Percentiles rank a stretch among this genome's conserved stretches.
Conservation (phyloP, 352 stramenopile species). For the Saprolegnia parasitica region DNA sequence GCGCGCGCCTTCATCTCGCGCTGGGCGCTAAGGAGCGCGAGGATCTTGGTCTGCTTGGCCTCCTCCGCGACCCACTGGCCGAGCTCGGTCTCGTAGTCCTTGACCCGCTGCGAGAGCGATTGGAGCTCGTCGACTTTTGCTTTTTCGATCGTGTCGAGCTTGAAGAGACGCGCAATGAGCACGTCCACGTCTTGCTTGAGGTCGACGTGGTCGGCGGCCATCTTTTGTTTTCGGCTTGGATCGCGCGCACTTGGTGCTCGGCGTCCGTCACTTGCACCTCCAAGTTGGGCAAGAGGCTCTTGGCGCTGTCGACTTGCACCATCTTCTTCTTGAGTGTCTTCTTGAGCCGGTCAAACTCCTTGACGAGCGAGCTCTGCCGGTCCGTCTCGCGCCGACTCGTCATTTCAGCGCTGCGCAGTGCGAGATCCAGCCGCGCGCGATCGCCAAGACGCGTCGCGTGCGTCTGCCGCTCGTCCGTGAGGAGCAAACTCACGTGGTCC, state of each 20-base stretch:
- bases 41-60: constrained; percentile 83
- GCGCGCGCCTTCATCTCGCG: constrained; percentile 89
- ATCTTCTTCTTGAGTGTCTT: constrained; percentile 88
- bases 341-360: constrained; percentile 83
- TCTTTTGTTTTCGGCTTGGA: constrained; percentile 68
- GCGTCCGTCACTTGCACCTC: constrained; percentile 75
- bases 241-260: constrained; percentile 52
- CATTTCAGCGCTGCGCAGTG: constrained; percentile 47
- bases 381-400: constrained; percentile 57
- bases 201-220: constrained; percentile 57
- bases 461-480: constrained; percentile 82
- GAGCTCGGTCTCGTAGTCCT: constrained; percentile 74
- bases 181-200: constrained; percentile 90
- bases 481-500: constrained; percentile 78
- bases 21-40: constrained; percentile 84
- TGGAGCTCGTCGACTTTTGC: constrained; percentile 62
- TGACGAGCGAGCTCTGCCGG: constrained; percentile 52
- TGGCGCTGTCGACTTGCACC: constrained; percentile 58
- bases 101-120: constrained; percentile 52
- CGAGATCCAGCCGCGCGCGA: constrained; percentile 66
- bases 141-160: constrained; percentile 82
- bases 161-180: constrained; percentile 83
- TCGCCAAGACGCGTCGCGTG: constrained; percentile 66
- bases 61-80: constrained; percentile 85
- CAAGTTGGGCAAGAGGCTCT: constrained; percentile 74